These are phyloP conservation scores for Phascolomyces articulosus DNA, from an alignment of 371 early-diverging fungal genomes.

Conservation along the genomic window DNA sequence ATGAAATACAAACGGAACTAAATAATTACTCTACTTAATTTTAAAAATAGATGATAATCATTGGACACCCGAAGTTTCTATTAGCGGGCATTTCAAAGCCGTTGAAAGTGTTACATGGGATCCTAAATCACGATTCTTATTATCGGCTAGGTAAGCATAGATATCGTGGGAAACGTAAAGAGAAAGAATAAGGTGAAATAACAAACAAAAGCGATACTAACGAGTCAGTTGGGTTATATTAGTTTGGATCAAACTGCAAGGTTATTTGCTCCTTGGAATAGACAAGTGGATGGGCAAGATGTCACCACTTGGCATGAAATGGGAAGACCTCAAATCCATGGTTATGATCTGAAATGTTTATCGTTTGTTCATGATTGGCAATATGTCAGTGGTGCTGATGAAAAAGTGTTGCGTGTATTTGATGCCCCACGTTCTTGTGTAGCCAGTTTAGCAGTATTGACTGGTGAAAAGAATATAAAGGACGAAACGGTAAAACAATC, in stretches of 20 bases:
- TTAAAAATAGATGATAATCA: slow-evolving; percentile 38
- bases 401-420: slow-evolving; percentile 92
- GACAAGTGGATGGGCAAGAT: slow-evolving; percentile 21
- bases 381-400: slow-evolving; percentile 93
- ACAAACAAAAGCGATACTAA: no score
- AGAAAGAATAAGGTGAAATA: neutral
- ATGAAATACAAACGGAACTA: no score
- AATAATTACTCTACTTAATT: neutral
- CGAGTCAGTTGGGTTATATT: neutral
- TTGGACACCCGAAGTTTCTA: slow-evolving; percentile 74
- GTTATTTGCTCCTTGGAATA: slow-evolving; percentile 78
- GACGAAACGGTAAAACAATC: slow-evolving; percentile 38
- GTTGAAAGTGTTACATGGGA: slow-evolving; percentile 88
- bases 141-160: slow-evolving; percentile 64
- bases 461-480: slow-evolving; percentile 41
- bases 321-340: slow-evolving; percentile 96
- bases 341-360: slow-evolving; percentile 90
- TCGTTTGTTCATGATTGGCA: slow-evolving; percentile 76
- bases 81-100: slow-evolving; percentile 79
- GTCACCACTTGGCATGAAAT: slow-evolving; percentile 88
- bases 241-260: slow-evolving; percentile 92
- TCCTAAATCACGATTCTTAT: slow-evolving; percentile 71
- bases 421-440: slow-evolving; percentile 87
- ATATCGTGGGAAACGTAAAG: neutral
- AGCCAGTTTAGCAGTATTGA: slow-evolving; percentile 59